These are phyloP conservation scores for Coemansia reversa DNA, from an alignment of 192 early-diverging fungal species.

Conservation along the genomic window DNA sequence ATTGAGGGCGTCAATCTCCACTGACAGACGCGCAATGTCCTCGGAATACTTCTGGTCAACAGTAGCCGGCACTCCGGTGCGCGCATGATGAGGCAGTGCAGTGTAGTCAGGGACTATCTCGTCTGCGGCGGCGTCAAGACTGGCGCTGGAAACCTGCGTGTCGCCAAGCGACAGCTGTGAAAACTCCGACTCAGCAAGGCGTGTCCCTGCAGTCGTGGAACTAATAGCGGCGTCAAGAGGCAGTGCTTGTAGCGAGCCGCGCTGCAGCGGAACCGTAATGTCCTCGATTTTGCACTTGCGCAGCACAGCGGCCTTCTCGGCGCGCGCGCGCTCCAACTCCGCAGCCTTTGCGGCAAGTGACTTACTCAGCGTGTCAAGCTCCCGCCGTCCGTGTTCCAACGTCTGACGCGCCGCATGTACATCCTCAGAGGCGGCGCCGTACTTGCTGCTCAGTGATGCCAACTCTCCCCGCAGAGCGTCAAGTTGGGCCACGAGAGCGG, in stretches of 20 bases:
- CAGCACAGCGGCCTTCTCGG: conserved; percentile 77
- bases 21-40: conserved; percentile 27
- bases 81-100: conserved; percentile 27
- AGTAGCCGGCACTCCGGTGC: conserved; percentile 16
- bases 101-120: conserved; percentile 44
- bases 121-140: conserved; percentile 18
- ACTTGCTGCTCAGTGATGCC: conserved; percentile 48
- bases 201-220: conserved; percentile 22
- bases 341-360: conserved; percentile 44
- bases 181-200: conserved; percentile 37
- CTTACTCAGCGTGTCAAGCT: conserved; percentile 53
- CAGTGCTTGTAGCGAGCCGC: conserved; percentile 74
- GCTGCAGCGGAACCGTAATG: conserved; percentile 78
- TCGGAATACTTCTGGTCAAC: conserved; percentile 41
- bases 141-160: conserved; percentile 37
- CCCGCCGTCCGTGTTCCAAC: conserved; percentile 65
- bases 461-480: conserved; percentile 55
- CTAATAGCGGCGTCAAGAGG: conserved; percentile 62
- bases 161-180: conserved; percentile 49
- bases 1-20: conserved; percentile 76
- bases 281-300: conserved; percentile 92
- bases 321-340: conserved; percentile 74
- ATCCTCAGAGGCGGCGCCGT: conserved; percentile 58
- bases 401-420: conserved; percentile 66
- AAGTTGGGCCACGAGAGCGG: conserved; percentile 43